These are phyloP conservation scores for Globisporangium iwayamae DNA, from an alignment of 352 stramenopile genomes.

Conservation along the genomic window DNA sequence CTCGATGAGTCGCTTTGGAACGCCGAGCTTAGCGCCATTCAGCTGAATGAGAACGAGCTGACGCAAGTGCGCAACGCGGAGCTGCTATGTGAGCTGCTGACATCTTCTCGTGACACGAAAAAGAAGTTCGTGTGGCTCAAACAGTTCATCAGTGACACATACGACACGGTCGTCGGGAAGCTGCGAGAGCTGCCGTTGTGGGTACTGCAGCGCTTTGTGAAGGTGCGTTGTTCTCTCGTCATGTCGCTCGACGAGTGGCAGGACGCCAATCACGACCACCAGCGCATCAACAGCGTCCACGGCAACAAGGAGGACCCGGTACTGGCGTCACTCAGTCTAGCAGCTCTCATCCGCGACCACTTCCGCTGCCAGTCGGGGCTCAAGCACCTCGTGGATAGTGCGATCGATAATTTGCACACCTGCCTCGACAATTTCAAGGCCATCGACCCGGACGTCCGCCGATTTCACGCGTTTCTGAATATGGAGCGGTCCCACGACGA, in stretches of 20 bases:
- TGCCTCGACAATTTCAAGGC: slow-evolving; percentile 34
- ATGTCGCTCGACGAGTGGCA: slow-evolving; percentile 50
- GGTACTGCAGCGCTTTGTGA: slow-evolving; percentile 25
- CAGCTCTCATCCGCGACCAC: slow-evolving; percentile 45
- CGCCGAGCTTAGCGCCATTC: slow-evolving; percentile 10
- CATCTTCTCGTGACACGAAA: slow-evolving; percentile 38
- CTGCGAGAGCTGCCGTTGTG: slow-evolving; percentile 30
- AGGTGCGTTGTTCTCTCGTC: slow-evolving; percentile 33
- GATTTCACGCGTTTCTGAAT: slow-evolving; percentile 54
- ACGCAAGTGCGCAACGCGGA: not conserved
- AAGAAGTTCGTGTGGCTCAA: slow-evolving; percentile 50
- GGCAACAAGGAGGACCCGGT: slow-evolving; percentile 10
- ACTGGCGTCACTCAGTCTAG: slow-evolving; percentile 28
- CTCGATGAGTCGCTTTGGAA: slow-evolving; percentile 19
- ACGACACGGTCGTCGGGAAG: slow-evolving; percentile 57
- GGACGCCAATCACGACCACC: slow-evolving; percentile 11
- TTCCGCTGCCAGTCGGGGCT: slow-evolving; percentile 65
- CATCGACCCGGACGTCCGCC: slow-evolving; percentile 52
- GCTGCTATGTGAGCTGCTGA: slow-evolving; percentile 24
- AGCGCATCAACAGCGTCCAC: slow-evolving; percentile 9
- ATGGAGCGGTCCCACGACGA: slow-evolving; percentile 50
- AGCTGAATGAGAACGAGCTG: slow-evolving; percentile 27
- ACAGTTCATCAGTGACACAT: slow-evolving; percentile 68
- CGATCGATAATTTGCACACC: slow-evolving; percentile 26
- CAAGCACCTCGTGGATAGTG: slow-evolving; percentile 44